Conservation (phyloP, 805 yeast species). For the Candida insectalens region DNA sequence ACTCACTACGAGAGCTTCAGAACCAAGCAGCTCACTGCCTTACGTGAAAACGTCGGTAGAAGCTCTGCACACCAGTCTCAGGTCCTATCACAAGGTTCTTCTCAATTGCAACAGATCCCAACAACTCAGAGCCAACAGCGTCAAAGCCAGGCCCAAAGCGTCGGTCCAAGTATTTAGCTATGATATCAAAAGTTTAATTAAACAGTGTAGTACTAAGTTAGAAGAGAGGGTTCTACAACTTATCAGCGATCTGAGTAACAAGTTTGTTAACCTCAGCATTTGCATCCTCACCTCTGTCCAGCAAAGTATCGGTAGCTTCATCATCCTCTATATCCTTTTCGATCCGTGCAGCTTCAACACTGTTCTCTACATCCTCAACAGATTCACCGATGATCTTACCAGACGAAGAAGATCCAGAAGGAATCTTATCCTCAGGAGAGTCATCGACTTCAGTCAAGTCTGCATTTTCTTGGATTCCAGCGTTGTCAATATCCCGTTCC, state of each 20-base stretch:
- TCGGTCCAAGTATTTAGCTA: background rate
- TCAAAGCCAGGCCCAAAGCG: too few species aligned
- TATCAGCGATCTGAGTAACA: background rate
- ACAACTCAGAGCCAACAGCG: too few species aligned
- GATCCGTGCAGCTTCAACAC: constrained; percentile 3
- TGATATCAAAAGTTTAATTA: too few species aligned
- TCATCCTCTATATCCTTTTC: constrained; percentile 3
- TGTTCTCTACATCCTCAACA: constrained; percentile 3
- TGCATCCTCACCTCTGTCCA: background rate
- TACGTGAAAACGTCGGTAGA: constrained; percentile 78
- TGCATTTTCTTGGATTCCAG: constrained; percentile 2
- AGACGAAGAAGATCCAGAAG: background rate
- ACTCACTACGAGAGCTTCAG: constrained; percentile 90
- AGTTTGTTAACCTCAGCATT: background rate
- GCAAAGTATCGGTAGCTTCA: background rate
- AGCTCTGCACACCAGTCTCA: constrained; percentile 10
- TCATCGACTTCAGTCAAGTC: background rate
- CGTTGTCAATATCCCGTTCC: background rate
- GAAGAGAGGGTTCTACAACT: too few species aligned
- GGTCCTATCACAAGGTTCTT: constrained; percentile 6
- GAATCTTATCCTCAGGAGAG: background rate
- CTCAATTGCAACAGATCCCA: constrained; percentile 1
- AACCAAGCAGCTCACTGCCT: constrained; percentile 84
- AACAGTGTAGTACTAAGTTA: too few species aligned
- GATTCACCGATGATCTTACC: background rate